Conservation (phyloP, 2,329 filamentous ascomycete genomes). For the Nigrograna mackinnonii region DNA sequence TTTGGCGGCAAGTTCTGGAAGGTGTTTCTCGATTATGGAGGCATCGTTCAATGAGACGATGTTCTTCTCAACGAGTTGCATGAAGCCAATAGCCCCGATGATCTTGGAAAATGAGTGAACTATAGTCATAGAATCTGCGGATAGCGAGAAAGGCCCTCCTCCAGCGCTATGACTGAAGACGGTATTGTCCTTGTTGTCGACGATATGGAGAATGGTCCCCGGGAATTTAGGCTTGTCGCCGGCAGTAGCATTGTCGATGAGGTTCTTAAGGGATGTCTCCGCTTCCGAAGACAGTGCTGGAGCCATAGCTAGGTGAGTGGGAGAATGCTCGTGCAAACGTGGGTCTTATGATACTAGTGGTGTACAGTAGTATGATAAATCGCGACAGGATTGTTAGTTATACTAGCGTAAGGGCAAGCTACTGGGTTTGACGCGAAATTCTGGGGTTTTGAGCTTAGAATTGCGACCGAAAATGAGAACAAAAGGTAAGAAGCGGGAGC, state of each 20-base stretch:
- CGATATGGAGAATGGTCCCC: constrained; percentile 21
- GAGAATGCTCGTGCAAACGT: too few relatives aligned
- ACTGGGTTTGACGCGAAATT: too few relatives aligned
- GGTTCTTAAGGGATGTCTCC: constrained; percentile 5
- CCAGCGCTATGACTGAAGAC: constrained; percentile 22
- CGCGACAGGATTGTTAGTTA: too few relatives aligned
- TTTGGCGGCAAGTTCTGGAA: constrained; percentile 24
- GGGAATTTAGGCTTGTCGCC: constrained; percentile 12
- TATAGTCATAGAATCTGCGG: constrained; percentile 14
- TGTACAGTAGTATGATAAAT: too few relatives aligned
- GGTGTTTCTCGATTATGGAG: constrained; percentile 10
- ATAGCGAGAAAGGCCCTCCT: constrained; percentile 5
- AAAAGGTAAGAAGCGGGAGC: too few relatives aligned
- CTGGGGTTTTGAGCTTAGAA: too few relatives aligned
- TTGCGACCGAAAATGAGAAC: too few relatives aligned
- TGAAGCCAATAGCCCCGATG: constrained; percentile 24
- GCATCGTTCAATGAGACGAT: constrained; percentile 20
- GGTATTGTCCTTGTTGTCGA: constrained; percentile 13
- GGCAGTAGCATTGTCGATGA: constrained; percentile 14
- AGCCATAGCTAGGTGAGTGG: too few relatives aligned
- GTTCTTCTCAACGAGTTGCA: constrained; percentile 24
- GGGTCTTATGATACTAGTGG: too few relatives aligned
- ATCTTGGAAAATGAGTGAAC: constrained; percentile 27
- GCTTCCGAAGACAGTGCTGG: constrained; percentile 5
- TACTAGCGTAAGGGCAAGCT: too few relatives aligned